phyloP scores from a whole-genome alignment of 371 early-diverging fungal species.

The Mucor indicus region DNA sequence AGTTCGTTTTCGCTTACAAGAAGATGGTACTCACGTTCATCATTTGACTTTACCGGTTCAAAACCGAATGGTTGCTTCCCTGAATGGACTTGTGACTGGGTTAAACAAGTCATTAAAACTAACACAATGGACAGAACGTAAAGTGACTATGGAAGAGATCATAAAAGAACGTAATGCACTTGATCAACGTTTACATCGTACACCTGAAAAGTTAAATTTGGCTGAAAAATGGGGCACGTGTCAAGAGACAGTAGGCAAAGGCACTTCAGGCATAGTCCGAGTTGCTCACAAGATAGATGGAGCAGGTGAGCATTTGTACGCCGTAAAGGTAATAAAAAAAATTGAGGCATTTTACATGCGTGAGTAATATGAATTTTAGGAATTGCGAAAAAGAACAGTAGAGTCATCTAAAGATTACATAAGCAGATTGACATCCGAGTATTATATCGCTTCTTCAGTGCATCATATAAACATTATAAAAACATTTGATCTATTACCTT shows the following conservation, averaged over 20 bases:
- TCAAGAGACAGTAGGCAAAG: slow-evolving; percentile 52
- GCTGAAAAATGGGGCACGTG: slow-evolving; percentile 47
- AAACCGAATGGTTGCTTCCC: slow-evolving; percentile 29
- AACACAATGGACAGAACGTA: slow-evolving; percentile 29
- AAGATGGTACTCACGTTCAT: slow-evolving; percentile 36
- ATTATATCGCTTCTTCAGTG: slow-evolving; percentile 58
- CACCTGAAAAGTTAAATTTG: slow-evolving; percentile 17
- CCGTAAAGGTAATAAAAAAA: slow-evolving; percentile 54
- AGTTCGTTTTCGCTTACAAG: slow-evolving; percentile 32
- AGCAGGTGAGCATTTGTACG: slow-evolving; percentile 39
- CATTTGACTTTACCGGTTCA: slow-evolving; percentile 29
- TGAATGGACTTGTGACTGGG: slow-evolving; percentile 33
- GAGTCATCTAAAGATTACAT: slow-evolving; percentile 63
- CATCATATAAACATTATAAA: slow-evolving; percentile 66
- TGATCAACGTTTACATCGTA: slow-evolving; percentile 19
- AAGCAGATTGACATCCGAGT: slow-evolving; percentile 62
- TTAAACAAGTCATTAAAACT: too few species aligned
- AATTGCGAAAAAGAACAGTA: slow-evolving; percentile 55
- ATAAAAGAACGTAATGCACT: slow-evolving; percentile 29
- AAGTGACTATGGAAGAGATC: slow-evolving; percentile 19
- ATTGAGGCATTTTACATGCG: too few species aligned
- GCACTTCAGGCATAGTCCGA: slow-evolving; percentile 52
- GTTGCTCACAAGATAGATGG: slow-evolving; percentile 39
- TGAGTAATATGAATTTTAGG: too few species aligned
- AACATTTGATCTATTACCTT: slow-evolving; percentile 63